Base-by-base conservation (phyloP, 305 asterid genomes). In the Fraxinus nigra region DNA sequence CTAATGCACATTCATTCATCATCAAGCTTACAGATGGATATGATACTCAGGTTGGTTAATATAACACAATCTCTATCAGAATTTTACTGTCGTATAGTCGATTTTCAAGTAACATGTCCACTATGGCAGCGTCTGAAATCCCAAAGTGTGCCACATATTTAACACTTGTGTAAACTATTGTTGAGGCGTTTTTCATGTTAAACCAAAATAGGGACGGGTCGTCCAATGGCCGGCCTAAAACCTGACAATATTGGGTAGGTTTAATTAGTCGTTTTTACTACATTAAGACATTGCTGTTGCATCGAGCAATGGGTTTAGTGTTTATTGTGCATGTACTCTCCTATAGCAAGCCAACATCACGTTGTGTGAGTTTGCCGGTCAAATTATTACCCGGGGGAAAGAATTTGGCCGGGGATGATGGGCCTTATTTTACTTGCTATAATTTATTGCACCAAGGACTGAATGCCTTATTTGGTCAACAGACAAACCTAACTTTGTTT, bases 21-120 rank as follows among this genome's bases (percentile, higher is more conserved):
- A 91, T 92, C 84, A 97, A 95, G 90, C 97, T 95, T 16, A 97
- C 99, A 1, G 97, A 93, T 72, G 98, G 98, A 67, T 97, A 92
- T 40, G 99, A 97, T 48, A 95, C 98, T 85, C 99, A 93, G 98
- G 98, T 95, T 74, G 83, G 90, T 22, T 38, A 67, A 38, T 48
- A 35, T 18, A 24, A 20, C 61, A 73, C 74, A 32, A 22, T 72
- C n/a, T 28, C 22, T 16, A 28, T 26, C 67, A 56, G 51, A 26
- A 34, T 80, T 77, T 34, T 51, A 67, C 37, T 72, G 43, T 63
- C 72, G 11, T 33, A 40, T 75, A 48, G 14, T 75, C 67, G 61
- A 61, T 33, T 69, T 54, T 37, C 75, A 76, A 67, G 14, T 24
- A 65, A 77, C 72, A 35, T 72, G 37, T 74, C 77, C 20, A 75